These are phyloP conservation scores for Corynascus novoguineensis DNA, from an alignment of 495 filamentous ascomycete genomes.

Conservation along the genomic window DNA sequence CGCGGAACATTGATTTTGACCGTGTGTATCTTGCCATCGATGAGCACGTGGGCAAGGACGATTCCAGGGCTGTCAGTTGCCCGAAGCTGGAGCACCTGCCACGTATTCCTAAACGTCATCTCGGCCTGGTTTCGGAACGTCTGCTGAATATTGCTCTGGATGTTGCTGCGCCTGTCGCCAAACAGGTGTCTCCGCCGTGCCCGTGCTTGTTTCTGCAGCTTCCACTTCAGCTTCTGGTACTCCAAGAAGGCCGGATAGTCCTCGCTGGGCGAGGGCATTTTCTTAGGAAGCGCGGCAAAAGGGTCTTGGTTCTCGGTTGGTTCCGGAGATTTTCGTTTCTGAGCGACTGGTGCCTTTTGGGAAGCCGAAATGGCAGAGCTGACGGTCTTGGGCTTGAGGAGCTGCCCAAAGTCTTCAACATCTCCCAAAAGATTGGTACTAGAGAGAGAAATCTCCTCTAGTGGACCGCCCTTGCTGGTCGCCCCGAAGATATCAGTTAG, in stretches of 20 bases:
- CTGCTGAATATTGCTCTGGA: slow-evolving; percentile 70
- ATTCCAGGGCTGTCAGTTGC: slow-evolving; percentile 76
- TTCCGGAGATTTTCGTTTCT: slow-evolving; percentile 80
- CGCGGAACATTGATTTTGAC: slow-evolving; percentile 87
- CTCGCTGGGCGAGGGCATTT: slow-evolving; percentile 79
- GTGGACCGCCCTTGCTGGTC: slow-evolving; percentile 51
- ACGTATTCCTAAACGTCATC: slow-evolving; percentile 79
- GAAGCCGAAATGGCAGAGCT: slow-evolving; percentile 49
- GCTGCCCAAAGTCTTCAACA: slow-evolving; percentile 77
- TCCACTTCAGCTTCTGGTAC: slow-evolving; percentile 99
- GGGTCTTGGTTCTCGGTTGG: slow-evolving; percentile 62
- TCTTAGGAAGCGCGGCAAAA: slow-evolving; percentile 73
- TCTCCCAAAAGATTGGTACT: slow-evolving; percentile 53
- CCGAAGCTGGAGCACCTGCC: slow-evolving; percentile 87
- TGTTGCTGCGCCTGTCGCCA: slow-evolving; percentile 67
- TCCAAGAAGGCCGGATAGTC: slow-evolving; percentile 86
- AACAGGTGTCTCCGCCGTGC: slow-evolving; percentile 85
- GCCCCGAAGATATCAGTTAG: slow-evolving; percentile 86
- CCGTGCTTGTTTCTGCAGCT: slow-evolving; percentile 89
- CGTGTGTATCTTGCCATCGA: slow-evolving; percentile 82
- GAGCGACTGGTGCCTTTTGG: slow-evolving; percentile 39
- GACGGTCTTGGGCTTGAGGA: slow-evolving; percentile 65
- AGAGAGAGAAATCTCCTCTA: slow-evolving; percentile 66
- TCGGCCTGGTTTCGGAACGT: slow-evolving; percentile 91
- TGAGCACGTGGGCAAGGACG: slow-evolving; percentile 83